phyloP scores from a whole-genome alignment of 139 green algal species.

The Chlamydomonas incerta region DNA sequence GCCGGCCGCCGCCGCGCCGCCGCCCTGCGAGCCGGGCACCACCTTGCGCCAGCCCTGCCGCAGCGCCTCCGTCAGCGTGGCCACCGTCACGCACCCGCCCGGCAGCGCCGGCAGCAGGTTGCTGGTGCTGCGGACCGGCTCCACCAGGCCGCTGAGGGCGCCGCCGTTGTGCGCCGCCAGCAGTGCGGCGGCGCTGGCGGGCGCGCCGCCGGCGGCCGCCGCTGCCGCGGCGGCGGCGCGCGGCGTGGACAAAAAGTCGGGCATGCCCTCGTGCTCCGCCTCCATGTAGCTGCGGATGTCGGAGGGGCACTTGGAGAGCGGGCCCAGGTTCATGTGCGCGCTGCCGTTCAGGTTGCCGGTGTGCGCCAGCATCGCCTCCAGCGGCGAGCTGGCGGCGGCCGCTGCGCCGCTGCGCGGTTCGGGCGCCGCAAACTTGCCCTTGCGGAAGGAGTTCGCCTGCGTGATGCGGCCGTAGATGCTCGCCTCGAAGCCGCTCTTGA shows the following conservation, averaged over 20 bases:
- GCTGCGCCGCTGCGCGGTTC: too few species aligned
- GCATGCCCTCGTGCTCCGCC: neutral
- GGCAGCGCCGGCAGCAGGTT: too few species aligned
- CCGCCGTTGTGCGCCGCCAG: too few species aligned
- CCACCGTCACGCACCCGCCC: neutral
- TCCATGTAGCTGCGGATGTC: constrained; percentile 27
- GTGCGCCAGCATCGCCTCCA: too few species aligned
- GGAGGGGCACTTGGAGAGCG: neutral
- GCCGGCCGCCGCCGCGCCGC: neutral
- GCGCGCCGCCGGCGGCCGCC: too few species aligned
- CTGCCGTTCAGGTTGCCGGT: neutral
- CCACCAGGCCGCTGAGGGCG: too few species aligned
- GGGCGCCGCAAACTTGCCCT: too few species aligned
- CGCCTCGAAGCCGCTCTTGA: too few species aligned
- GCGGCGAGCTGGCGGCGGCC: too few species aligned
- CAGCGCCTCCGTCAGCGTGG: constrained; percentile 23
- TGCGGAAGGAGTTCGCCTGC: neutral
- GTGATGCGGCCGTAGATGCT: neutral
- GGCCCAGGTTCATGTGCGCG: neutral
- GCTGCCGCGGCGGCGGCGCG: too few species aligned
- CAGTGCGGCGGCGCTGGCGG: too few species aligned
- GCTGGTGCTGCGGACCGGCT: too few species aligned
- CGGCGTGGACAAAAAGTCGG: neutral
- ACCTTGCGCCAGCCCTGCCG: constrained; percentile 5
- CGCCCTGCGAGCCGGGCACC: neutral